These are phyloP conservation scores for Aureobasidium sp. DNA, from an alignment of 2,329 filamentous ascomycete genomes.

Conservation along the genomic window DNA sequence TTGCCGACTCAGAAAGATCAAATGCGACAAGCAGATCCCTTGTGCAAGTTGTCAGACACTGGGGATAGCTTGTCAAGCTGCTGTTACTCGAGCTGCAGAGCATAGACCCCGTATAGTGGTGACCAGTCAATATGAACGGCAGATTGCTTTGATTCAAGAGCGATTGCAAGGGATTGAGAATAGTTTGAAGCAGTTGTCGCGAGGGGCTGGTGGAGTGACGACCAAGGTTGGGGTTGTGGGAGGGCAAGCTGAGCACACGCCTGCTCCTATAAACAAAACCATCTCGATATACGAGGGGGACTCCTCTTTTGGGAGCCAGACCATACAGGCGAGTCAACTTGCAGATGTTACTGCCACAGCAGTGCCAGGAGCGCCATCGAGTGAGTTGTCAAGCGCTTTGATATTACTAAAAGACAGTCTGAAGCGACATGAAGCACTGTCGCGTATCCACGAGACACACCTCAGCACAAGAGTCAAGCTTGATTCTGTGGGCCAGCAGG, in stretches of 20 bases:
- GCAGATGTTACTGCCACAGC: slow-evolving; percentile 11
- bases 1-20: slow-evolving; percentile 14
- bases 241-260: neutral
- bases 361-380: slow-evolving; percentile 8
- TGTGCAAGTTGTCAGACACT: slow-evolving; percentile 13
- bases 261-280: neutral
- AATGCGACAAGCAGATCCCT: slow-evolving; percentile 12
- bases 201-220: neutral
- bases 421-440: slow-evolving; percentile 11
- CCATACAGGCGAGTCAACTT: slow-evolving; percentile 8
- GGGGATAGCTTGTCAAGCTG: slow-evolving; percentile 11
- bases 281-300: slow-evolving; percentile 11
- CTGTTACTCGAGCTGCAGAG: neutral
- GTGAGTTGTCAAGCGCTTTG: slow-evolving; percentile 3
- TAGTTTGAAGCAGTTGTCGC: neutral
- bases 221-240: accelerated
- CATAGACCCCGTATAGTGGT: neutral
- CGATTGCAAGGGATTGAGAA: slow-evolving; percentile 11
- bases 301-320: slow-evolving; percentile 11
- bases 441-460: slow-evolving; percentile 11
- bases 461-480: neutral
- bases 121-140: slow-evolving; percentile 8
- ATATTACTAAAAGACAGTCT: slow-evolving; percentile 10
- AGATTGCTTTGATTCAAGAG: slow-evolving; percentile 12
- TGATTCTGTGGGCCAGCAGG: neutral